Conservation (phyloP, 129 eudicot genomes). For the Solidago caesia region DNA sequence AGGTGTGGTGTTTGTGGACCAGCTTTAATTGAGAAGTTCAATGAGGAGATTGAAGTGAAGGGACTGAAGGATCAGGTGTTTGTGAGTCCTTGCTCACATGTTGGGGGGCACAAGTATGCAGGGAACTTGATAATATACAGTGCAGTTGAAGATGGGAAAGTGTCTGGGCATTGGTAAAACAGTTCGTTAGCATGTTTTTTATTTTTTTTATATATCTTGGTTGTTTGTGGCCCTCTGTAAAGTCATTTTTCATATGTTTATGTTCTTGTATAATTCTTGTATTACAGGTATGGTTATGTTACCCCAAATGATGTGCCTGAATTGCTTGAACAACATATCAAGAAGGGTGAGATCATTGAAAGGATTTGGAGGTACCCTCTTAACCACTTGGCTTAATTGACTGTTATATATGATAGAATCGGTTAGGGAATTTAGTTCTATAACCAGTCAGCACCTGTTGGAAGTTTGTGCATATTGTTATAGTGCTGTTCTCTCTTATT, state of each 20-base stretch:
- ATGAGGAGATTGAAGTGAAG: conserved; percentile 62
- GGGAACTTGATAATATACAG: conserved; percentile 89
- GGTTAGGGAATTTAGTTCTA: background rate
- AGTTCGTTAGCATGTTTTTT: background rate
- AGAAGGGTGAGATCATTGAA: conserved; percentile 78
- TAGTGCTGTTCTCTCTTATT: no score
- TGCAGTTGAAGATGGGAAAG: conserved; percentile 51
- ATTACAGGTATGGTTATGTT: conserved; percentile 93
- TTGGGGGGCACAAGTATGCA: conserved; percentile 98
- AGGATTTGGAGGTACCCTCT: conserved; percentile 82
- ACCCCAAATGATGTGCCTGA: conserved; percentile 82
- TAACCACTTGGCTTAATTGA: background rate
- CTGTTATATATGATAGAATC: background rate
- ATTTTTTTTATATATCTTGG: background rate
- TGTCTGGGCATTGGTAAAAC: conserved; percentile 79
- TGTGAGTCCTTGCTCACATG: conserved; percentile 91
- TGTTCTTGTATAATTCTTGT: conserved; percentile 15
- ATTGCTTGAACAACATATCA: conserved; percentile 81
- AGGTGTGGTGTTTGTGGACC: conserved; percentile 99
- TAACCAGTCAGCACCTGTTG: background rate
- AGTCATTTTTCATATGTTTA: conserved; percentile 13
- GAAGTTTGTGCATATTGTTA: no score
- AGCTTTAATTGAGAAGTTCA: conserved; percentile 69
- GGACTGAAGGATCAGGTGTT: conserved; percentile 59
- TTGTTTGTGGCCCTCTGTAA: background rate